Evolutionary conservation across 2,329 filamentous ascomycete genomes (phyloP).

Genomic region (Boeremia exigua): DNA sequence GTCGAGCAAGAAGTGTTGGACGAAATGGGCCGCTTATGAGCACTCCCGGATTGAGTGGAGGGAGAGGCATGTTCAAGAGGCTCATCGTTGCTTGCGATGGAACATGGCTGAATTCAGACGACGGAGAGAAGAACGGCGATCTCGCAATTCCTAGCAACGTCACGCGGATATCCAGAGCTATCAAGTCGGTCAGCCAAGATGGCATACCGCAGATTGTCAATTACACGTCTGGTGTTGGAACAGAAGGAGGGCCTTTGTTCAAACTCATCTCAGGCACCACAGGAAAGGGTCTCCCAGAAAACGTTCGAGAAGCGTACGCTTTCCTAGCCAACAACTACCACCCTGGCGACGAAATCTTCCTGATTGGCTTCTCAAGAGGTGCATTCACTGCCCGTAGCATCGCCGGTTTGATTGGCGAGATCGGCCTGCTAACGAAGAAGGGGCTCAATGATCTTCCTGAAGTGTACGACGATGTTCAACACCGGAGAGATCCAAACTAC

Average conservation of each 20-base stretch:
- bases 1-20: slow-evolving; percentile 37
- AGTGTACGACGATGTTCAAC: slow-evolving; percentile 55
- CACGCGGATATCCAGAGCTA: slow-evolving; percentile 56
- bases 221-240: slow-evolving; percentile 58
- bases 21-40: slow-evolving; percentile 31
- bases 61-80: slow-evolving; percentile 49
- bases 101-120: slow-evolving; percentile 59
- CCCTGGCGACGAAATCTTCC: slow-evolving; percentile 57
- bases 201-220: slow-evolving; percentile 59
- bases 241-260: slow-evolving; percentile 51
- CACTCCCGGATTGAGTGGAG: slow-evolving; percentile 43
- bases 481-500: slow-evolving; percentile 53
- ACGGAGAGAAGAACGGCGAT: slow-evolving; percentile 52
- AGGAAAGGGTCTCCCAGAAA: slow-evolving; percentile 55
- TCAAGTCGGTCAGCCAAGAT: slow-evolving; percentile 55
- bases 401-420: slow-evolving; percentile 51
- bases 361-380: slow-evolving; percentile 56
- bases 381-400: slow-evolving; percentile 55
- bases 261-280: slow-evolving; percentile 50
- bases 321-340: slow-evolving; percentile 61
- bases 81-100: slow-evolving; percentile 51
- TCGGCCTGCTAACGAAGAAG: slow-evolving; percentile 58
- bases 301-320: slow-evolving; percentile 56
- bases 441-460: slow-evolving; percentile 54
- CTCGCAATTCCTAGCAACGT: slow-evolving; percentile 57